phyloP scores from a whole-genome alignment of 2,329 filamentous ascomycete genomes.

The Trichoderma simmonsii region DNA sequence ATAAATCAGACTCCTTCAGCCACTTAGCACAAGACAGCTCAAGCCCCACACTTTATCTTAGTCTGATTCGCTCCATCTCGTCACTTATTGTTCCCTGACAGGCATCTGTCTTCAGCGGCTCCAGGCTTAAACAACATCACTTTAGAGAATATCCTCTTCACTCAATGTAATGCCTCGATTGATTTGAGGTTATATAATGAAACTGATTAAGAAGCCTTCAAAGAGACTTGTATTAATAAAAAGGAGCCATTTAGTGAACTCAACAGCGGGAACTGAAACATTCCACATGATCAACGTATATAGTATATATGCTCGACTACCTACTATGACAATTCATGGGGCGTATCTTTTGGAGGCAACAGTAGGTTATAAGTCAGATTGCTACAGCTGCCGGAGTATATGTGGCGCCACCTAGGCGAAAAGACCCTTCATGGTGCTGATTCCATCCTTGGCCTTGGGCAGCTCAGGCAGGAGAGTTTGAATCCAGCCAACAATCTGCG shows the following conservation, averaged over 20 bases:
- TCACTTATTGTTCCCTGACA: neutral
- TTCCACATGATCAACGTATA: too few relatives aligned
- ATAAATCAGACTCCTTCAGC: slow-evolving; percentile 7
- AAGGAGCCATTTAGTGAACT: neutral
- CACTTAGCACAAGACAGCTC: neutral
- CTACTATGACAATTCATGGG: neutral
- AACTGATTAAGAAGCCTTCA: neutral
- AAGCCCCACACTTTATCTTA: neutral
- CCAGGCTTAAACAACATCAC: neutral
- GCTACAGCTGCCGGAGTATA: neutral
- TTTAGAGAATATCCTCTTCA: neutral
- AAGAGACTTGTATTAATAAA: too few relatives aligned
- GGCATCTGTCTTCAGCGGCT: neutral
- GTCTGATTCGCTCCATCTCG: neutral
- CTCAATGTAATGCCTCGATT: neutral
- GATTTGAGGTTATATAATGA: neutral
- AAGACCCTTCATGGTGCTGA: too few relatives aligned
- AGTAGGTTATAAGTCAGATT: neutral
- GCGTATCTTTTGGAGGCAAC: neutral
- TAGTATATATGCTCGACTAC: neutral
- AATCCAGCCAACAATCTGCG: too few relatives aligned
- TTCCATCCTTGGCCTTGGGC: too few relatives aligned
- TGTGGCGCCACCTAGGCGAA: too few relatives aligned
- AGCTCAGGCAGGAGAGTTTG: too few relatives aligned
- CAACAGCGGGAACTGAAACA: neutral